Evolutionary conservation across 2,329 filamentous ascomycete species (phyloP).

Genomic region (Phoma sp.): DNA sequence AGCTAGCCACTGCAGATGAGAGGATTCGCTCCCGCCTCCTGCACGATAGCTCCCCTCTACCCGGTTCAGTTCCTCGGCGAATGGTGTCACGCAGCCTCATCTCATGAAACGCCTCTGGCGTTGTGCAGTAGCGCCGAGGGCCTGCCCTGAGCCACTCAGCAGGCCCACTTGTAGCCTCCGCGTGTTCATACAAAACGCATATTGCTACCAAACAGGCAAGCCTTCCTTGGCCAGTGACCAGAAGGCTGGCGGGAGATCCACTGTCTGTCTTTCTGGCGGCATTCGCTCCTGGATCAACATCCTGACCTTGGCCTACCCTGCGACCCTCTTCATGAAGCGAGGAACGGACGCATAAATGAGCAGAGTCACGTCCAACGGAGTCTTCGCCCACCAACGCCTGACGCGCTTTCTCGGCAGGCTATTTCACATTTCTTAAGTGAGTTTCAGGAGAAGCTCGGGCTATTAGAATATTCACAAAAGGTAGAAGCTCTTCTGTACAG

Average conservation of each 20-base stretch:
- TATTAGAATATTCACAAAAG: background rate
- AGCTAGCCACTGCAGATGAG: slow-evolving; percentile 32
- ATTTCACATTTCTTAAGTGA: background rate
- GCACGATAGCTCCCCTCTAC: slow-evolving; percentile 30
- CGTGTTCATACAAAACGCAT: slow-evolving; percentile 24
- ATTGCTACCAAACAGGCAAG: slow-evolving; percentile 25
- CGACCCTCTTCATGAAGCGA: slow-evolving; percentile 32
- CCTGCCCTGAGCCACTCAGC: slow-evolving; percentile 18
- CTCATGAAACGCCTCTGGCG: slow-evolving; percentile 30
- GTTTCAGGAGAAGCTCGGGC: slow-evolving; percentile 38
- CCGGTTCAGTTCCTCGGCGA: slow-evolving; percentile 36
- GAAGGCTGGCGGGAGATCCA: slow-evolving; percentile 31
- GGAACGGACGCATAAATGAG: slow-evolving; percentile 9
- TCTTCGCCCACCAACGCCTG: background rate
- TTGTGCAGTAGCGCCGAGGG: slow-evolving; percentile 27
- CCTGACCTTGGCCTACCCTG: slow-evolving; percentile 25
- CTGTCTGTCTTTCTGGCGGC: slow-evolving; percentile 19
- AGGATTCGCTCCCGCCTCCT: slow-evolving; percentile 26
- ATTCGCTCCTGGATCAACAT: slow-evolving; percentile 26
- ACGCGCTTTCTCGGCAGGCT: background rate
- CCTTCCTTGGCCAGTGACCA: slow-evolving; percentile 18
- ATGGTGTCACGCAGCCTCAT: slow-evolving; percentile 40
- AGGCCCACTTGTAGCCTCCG: slow-evolving; percentile 23
- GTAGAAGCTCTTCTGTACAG: background rate
- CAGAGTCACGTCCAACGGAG: slow-evolving; percentile 23